Percentiles rank a stretch among this genome's conserved stretches.
Evolutionary conservation across 2,329 filamentous ascomycete genomes (phyloP).

Genomic region (Herpotrichia juniperi): DNA sequence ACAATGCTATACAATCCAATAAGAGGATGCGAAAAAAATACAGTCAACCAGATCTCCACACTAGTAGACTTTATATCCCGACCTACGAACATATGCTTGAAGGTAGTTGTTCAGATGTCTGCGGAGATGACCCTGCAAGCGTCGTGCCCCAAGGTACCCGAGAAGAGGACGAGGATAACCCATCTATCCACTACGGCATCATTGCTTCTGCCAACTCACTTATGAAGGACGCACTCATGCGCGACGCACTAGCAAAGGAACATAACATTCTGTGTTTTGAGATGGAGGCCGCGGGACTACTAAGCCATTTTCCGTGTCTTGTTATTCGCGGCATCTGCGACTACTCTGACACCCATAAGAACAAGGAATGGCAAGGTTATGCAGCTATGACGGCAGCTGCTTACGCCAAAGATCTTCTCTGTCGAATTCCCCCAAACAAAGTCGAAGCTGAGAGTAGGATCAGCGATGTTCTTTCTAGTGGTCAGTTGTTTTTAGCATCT

Average conservation of each 20-base stretch:
- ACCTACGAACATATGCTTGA: too few relatives aligned
- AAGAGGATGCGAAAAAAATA: slow-evolving; percentile 33
- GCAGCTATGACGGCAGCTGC: slow-evolving; percentile 15
- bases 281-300: slow-evolving; percentile 27
- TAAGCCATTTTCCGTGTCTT: slow-evolving; percentile 20
- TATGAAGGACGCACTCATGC: slow-evolving; percentile 15
- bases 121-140: too few relatives aligned
- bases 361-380: slow-evolving; percentile 17
- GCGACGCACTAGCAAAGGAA: slow-evolving; percentile 17
- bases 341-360: slow-evolving; percentile 29
- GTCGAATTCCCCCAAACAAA: slow-evolving; percentile 6
- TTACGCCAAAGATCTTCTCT: slow-evolving; percentile 13
- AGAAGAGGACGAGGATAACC: slow-evolving; percentile 10
- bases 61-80: neutral
- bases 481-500: slow-evolving; percentile 2
- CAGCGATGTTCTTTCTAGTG: slow-evolving; percentile 14
- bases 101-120: too few relatives aligned
- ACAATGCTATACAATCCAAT: slow-evolving; percentile 25
- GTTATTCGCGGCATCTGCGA: slow-evolving; percentile 28
- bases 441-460: slow-evolving; percentile 12
- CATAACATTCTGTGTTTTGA: slow-evolving; percentile 27
- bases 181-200: slow-evolving; percentile 22
- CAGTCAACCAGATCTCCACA: slow-evolving; percentile 16
- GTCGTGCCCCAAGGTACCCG: neutral
- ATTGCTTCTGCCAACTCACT: slow-evolving; percentile 27